phyloP scores from a whole-genome alignment of 2,329 filamentous ascomycete species.

The Penicillium sp. region DNA sequence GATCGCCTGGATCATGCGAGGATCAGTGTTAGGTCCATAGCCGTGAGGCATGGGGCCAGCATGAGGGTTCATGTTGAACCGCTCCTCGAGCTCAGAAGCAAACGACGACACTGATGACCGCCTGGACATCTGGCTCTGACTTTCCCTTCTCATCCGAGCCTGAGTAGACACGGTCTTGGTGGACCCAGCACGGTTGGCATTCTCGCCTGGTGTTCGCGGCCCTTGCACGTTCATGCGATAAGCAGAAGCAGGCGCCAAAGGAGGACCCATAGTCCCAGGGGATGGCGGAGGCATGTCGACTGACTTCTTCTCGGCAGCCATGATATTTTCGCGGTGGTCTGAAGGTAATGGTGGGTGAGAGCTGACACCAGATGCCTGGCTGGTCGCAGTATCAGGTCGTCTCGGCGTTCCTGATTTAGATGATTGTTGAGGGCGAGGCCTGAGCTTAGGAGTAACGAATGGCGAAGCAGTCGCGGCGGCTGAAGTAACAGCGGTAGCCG shows the following conservation, averaged over 20 bases:
- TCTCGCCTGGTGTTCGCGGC: conserved; percentile 62
- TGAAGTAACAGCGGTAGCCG: conserved; percentile 7
- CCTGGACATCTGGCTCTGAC: conserved; percentile 52
- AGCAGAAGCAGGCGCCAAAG: conserved; percentile 76
- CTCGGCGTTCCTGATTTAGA: conserved; percentile 34
- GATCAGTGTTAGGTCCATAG: conserved; percentile 74
- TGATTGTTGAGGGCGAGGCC: conserved; percentile 33
- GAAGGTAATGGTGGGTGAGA: conserved; percentile 70
- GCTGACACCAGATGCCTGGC: conserved; percentile 54
- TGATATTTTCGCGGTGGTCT: conserved; percentile 82
- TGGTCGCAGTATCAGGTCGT: conserved; percentile 72
- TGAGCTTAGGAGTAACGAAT: conserved; percentile 38
- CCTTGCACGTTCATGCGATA: conserved; percentile 51
- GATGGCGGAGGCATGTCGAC: conserved; percentile 47
- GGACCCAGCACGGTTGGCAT: conserved; percentile 45
- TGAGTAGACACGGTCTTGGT: conserved; percentile 58
- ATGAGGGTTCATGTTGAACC: conserved; percentile 72
- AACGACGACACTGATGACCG: conserved; percentile 94
- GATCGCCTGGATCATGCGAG: conserved; percentile 97
- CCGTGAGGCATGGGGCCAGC: conserved; percentile 53
- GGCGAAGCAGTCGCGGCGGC: conserved; percentile 25
- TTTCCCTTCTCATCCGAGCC: conserved; percentile 47
- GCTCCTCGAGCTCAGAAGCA: conserved; percentile 84
- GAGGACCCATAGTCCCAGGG: conserved; percentile 71
- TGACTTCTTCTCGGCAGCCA: conserved; percentile 67